Conservation (phyloP, 371 early-diverging fungal genomes). For the Mortierella sp. region DNA sequence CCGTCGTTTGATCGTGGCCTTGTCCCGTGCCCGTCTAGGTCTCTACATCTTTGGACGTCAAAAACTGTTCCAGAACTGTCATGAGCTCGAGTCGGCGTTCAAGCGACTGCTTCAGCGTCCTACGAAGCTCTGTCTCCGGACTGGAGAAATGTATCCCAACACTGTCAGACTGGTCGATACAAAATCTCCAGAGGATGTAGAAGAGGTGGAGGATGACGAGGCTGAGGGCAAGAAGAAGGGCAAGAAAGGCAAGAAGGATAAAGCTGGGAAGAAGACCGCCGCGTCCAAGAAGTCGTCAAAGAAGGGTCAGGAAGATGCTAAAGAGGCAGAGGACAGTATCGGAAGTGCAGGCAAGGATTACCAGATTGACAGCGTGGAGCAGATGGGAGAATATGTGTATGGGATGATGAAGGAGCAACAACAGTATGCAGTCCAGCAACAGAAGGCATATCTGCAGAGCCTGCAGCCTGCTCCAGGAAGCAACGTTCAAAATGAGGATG, state of each 20-base stretch:
- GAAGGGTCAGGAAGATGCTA: conserved; percentile 24
- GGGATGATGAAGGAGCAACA: conserved; percentile 82
- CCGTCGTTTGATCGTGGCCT: conserved; percentile 87
- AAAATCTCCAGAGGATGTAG: conserved; percentile 5
- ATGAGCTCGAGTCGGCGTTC: conserved; percentile 80
- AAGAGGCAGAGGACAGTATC: too few species aligned
- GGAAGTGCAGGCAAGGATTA: conserved; percentile 38
- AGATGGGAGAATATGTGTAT: conserved; percentile 77
- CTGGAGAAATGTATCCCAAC: conserved; percentile 69
- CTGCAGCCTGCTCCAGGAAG: conserved; percentile 20
- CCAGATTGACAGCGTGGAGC: conserved; percentile 62
- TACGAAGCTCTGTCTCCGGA: conserved; percentile 64
- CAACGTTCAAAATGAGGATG: background rate
- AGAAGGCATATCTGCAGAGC: conserved; percentile 32
- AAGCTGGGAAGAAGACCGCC: too few species aligned
- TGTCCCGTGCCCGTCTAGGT: conserved; percentile 94
- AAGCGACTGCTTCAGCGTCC: conserved; percentile 62
- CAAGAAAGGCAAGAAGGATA: conserved; percentile 17
- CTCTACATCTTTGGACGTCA: conserved; percentile 89
- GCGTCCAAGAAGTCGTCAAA: background rate
- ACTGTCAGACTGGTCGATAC: conserved; percentile 16
- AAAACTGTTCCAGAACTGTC: conserved; percentile 79
- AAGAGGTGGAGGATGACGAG: conserved; percentile 12
- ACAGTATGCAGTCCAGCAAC: conserved; percentile 59
- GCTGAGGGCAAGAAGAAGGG: conserved; percentile 18